These are phyloP conservation scores for Parathielavia hyrcaniae DNA, from an alignment of 495 filamentous ascomycete species.

Conservation along the genomic window DNA sequence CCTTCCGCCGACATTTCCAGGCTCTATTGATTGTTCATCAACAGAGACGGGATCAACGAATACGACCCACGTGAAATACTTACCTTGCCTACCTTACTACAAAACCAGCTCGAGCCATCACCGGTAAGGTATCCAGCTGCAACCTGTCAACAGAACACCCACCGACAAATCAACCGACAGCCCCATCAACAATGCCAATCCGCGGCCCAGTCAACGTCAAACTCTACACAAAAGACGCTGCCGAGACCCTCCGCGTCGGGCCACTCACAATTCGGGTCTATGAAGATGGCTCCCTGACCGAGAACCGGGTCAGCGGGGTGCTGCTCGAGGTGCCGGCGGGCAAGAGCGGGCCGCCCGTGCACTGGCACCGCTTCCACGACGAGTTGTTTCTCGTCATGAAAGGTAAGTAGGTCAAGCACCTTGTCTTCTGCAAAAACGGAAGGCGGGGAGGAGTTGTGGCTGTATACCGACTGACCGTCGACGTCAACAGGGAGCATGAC, in stretches of 20 bases:
- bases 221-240: slow-evolving; percentile 22
- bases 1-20: too few species aligned
- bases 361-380: slow-evolving; percentile 46
- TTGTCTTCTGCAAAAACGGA: background rate
- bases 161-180: background rate
- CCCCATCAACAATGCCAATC: slow-evolving; percentile 26
- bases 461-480: background rate
- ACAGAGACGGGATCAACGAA: too few species aligned
- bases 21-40: too few species aligned
- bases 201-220: slow-evolving; percentile 29
- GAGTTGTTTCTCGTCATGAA: slow-evolving; percentile 50
- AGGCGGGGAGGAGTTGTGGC: background rate
- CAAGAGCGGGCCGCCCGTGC: slow-evolving; percentile 42
- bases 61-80: too few species aligned
- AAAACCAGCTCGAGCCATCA: too few species aligned
- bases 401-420: slow-evolving; percentile 33
- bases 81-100: too few species aligned
- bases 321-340: slow-evolving; percentile 44
- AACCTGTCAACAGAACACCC: too few species aligned
- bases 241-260: slow-evolving; percentile 30
- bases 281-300: slow-evolving; percentile 33
- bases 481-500: slow-evolving; percentile 24
- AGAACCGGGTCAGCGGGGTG: slow-evolving; percentile 46
- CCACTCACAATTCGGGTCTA: slow-evolving; percentile 31
- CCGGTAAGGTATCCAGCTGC: too few species aligned